These are phyloP conservation scores for Ascochyta pisi DNA, from an alignment of 2,329 filamentous ascomycete genomes.

Conservation along the genomic window DNA sequence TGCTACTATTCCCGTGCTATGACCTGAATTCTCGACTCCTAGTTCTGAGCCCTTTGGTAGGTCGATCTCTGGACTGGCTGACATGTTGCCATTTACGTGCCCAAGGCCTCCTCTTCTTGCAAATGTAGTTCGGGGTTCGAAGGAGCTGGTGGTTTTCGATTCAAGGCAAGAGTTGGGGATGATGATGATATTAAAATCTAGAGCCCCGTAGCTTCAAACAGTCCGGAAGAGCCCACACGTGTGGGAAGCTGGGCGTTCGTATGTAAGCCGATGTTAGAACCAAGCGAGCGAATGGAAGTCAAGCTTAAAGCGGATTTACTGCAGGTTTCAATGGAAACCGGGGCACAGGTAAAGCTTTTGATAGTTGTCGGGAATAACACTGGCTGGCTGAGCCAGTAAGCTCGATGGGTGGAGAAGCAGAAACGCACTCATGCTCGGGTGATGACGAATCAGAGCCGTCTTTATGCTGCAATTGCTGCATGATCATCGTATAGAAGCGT, in stretches of 20 bases:
- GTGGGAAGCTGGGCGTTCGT: constrained; percentile 4
- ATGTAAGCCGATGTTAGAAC: neutral
- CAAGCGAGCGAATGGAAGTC: constrained; percentile 14
- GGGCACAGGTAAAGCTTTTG: neutral
- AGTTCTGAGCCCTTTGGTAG: constrained; percentile 34
- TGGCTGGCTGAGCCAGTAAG: neutral
- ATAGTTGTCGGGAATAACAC: constrained; percentile 18
- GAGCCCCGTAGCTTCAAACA: constrained; percentile 10
- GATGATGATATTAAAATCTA: constrained; percentile 14
- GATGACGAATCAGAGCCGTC: neutral
- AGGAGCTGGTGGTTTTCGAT: constrained; percentile 4
- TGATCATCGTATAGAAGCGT: neutral
- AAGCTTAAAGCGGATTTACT: constrained; percentile 12
- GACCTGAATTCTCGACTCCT: constrained; percentile 14
- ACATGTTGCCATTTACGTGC: constrained; percentile 37
- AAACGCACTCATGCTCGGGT: neutral
- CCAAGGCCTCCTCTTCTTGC: neutral
- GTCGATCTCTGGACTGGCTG: constrained; percentile 45
- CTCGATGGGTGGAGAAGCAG: neutral
- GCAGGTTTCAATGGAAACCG: constrained; percentile 4
- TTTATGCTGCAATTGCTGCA: neutral
- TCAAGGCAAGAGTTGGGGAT: neutral
- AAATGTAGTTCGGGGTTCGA: neutral
- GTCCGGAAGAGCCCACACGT: constrained; percentile 7
- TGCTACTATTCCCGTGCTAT: constrained; percentile 42